Evolutionary conservation across 2,329 filamentous ascomycete species (phyloP).

Genomic region (Curvularia lunata): DNA sequence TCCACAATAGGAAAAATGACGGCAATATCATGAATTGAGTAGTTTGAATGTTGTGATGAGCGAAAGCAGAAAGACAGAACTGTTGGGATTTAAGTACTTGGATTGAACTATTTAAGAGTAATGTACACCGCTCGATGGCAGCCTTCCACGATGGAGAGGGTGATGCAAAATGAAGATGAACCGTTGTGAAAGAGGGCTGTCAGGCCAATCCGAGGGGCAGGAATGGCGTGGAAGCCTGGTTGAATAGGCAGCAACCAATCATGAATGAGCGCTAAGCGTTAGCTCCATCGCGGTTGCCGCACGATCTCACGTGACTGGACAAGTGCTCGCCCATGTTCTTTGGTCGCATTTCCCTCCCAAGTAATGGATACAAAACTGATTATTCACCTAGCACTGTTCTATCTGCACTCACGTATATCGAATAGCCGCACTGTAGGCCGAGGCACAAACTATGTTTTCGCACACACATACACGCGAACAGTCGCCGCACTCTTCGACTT

Average conservation of each 20-base stretch:
- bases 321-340: neutral
- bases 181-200: conserved; percentile 20
- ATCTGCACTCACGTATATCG: neutral
- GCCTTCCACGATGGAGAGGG: neutral
- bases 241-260: conserved; percentile 9
- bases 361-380: neutral
- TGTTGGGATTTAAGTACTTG: neutral
- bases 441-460: no score
- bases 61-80: neutral
- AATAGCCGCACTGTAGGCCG: no score
- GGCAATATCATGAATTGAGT: neutral
- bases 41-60: neutral
- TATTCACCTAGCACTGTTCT: neutral
- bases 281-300: neutral
- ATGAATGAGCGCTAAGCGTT: neutral
- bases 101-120: neutral
- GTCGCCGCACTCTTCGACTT: no score
- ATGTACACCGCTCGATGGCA: neutral
- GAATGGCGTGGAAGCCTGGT: conserved; percentile 10
- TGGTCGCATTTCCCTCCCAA: neutral
- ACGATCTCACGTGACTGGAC: conserved; percentile 8
- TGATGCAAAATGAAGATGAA: conserved; percentile 28
- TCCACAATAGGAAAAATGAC: neutral
- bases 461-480: no score
- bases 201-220: conserved; percentile 1